Conservation (phyloP, 2,329 filamentous ascomycete genomes). For the Monascus ruber region DNA sequence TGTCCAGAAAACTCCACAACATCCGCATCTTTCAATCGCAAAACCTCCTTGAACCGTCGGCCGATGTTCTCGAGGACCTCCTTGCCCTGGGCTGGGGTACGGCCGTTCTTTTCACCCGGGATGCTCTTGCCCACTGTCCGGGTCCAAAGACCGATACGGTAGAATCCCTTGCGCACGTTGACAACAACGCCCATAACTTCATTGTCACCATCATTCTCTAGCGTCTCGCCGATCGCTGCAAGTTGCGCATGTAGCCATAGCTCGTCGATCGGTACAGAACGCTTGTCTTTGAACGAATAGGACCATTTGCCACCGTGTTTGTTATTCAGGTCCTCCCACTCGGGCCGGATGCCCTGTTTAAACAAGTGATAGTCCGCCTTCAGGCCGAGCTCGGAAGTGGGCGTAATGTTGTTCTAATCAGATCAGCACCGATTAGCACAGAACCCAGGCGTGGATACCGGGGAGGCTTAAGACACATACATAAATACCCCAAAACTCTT, state of each 20-base stretch:
- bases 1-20: constrained; percentile 91
- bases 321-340: constrained; percentile 98
- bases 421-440: background rate
- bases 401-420: constrained; percentile 88
- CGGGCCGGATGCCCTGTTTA: constrained; percentile 91
- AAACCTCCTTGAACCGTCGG: constrained; percentile 80
- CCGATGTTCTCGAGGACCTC: constrained; percentile 78
- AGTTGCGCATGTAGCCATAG: constrained; percentile 97
- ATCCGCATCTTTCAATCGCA: constrained; percentile 67
- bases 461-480: constrained; percentile 46
- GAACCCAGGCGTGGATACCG: too few species aligned
- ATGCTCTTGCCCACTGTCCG: constrained; percentile 81
- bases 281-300: constrained; percentile 95
- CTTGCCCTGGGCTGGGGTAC: constrained; percentile 69
- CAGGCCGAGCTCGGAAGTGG: constrained; percentile 85
- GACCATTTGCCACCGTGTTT: constrained; percentile 99
- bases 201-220: constrained; percentile 83
- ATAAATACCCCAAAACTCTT: constrained; percentile 99
- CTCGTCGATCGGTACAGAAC: constrained; percentile 79
- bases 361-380: constrained; percentile 99
- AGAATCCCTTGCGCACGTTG: constrained; percentile 97
- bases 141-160: constrained; percentile 95
- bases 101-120: constrained; percentile 62
- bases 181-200: constrained; percentile 99
- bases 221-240: constrained; percentile 89